Percentiles rank a stretch among this genome's conserved stretches.
Conservation (phyloP, 2,329 filamentous ascomycete species). For the Zopfia rhizophila region DNA sequence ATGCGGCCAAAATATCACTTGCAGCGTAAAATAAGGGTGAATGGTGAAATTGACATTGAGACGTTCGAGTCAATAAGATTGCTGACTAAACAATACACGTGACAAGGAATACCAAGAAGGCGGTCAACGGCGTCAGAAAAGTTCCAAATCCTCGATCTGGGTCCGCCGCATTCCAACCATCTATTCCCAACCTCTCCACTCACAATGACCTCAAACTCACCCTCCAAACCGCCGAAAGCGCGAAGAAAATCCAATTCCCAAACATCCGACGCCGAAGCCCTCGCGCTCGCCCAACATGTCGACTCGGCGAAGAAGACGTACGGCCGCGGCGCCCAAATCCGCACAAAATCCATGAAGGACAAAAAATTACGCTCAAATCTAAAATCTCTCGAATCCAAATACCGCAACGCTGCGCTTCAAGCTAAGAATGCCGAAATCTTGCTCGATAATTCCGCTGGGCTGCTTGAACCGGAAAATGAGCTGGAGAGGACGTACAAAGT, state of each 20-base stretch:
- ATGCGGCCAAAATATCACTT: neutral
- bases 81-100: too few species aligned
- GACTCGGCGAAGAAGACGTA: slow-evolving; percentile 75
- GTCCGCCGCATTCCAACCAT: neutral
- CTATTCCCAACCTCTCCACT: neutral
- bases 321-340: slow-evolving; percentile 82
- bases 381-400: slow-evolving; percentile 81
- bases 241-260: slow-evolving; percentile 34
- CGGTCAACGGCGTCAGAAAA: slow-evolving; percentile 4
- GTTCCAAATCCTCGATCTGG: neutral
- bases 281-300: slow-evolving; percentile 43
- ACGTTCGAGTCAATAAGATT: too few species aligned
- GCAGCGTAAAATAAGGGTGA: neutral
- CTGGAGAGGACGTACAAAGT: slow-evolving; percentile 94
- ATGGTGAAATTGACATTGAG: neutral
- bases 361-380: slow-evolving; percentile 89
- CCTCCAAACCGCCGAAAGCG: slow-evolving; percentile 26
- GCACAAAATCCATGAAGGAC: slow-evolving; percentile 79
- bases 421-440: slow-evolving; percentile 97
- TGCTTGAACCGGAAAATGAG: slow-evolving; percentile 87
- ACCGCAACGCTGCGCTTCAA: slow-evolving; percentile 80
- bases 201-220: slow-evolving; percentile 34
- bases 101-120: too few species aligned
- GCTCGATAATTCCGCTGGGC: slow-evolving; percentile 85
- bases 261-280: slow-evolving; percentile 36